Conservation (phyloP, 2,329 filamentous ascomycete genomes). For the Penicillium sp. region DNA sequence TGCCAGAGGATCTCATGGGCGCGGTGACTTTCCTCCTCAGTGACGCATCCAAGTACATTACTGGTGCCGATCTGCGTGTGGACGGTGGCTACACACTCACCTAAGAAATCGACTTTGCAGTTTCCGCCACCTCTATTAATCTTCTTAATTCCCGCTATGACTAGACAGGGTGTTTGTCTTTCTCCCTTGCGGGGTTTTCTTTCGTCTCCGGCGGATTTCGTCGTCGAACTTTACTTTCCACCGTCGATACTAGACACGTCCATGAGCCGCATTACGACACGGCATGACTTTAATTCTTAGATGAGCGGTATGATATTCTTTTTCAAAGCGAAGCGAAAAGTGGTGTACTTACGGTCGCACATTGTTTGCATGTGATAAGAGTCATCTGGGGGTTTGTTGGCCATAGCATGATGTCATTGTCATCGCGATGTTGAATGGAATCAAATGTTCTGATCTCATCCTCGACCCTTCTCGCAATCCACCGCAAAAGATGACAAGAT, state of each 20-base stretch:
- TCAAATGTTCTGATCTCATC: neutral
- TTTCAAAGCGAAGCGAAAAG: constrained; percentile 13
- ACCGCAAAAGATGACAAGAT: neutral
- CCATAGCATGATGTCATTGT: constrained; percentile 21
- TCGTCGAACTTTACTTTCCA: constrained; percentile 12
- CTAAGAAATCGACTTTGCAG: constrained; percentile 43
- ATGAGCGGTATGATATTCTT: constrained; percentile 11
- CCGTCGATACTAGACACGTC: neutral
- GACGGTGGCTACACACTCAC: constrained; percentile 90
- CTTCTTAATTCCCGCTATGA: constrained; percentile 3
- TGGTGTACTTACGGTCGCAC: constrained; percentile 14
- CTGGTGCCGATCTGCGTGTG: constrained; percentile 76
- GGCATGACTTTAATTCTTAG: constrained; percentile 9
- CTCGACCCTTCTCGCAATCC: neutral
- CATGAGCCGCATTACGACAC: constrained; percentile 21
- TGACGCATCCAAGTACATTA: constrained; percentile 76
- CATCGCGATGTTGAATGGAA: neutral
- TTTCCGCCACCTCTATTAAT: constrained; percentile 5
- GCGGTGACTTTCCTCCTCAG: constrained; percentile 85
- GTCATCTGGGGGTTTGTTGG: constrained; percentile 12
- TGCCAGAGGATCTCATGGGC: constrained; percentile 90
- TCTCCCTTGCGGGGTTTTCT: neutral
- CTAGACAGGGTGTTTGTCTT: constrained; percentile 5
- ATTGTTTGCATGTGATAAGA: constrained; percentile 18
- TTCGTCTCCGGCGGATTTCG: constrained; percentile 7